A percentile compares a stretch with the other conserved stretches of the same genome.
Conservation (phyloP, 495 filamentous ascomycete species). For the Xylaria intraflava region DNA sequence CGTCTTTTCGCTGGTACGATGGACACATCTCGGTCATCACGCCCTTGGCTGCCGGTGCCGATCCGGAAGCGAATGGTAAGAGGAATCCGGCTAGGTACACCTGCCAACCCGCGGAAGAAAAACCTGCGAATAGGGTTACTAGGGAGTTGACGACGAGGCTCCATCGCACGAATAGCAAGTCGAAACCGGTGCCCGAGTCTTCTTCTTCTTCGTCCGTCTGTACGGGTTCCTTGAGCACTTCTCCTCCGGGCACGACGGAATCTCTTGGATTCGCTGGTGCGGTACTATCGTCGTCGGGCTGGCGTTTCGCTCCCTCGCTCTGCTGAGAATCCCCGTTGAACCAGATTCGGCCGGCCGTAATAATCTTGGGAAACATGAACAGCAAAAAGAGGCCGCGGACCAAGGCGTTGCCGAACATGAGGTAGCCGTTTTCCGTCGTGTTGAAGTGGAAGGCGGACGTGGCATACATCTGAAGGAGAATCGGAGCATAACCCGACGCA, state of each 20-base stretch:
- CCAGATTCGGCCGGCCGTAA: constrained; percentile 42
- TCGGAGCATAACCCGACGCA: constrained; percentile 48
- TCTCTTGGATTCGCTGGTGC: constrained; percentile 30
- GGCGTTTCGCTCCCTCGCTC: background rate
- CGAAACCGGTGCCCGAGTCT: constrained; percentile 37
- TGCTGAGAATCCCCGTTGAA: constrained; percentile 17
- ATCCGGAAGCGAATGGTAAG: constrained; percentile 50
- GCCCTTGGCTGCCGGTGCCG: constrained; percentile 51
- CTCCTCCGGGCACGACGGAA: constrained; percentile 34
- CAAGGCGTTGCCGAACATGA: constrained; percentile 47
- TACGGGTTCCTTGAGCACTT: constrained; percentile 40
- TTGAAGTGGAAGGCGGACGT: constrained; percentile 49
- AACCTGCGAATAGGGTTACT: constrained; percentile 44
- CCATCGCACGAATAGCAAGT: constrained; percentile 48
- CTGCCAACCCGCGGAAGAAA: constrained; percentile 47
- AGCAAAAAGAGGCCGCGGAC: constrained; percentile 50
- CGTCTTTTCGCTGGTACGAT: constrained; percentile 41
- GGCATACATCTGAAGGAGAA: constrained; percentile 47
- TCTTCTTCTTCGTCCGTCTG: constrained; percentile 20
- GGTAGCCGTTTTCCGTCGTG: constrained; percentile 46
- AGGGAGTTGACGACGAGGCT: constrained; percentile 47
- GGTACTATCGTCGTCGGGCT: constrained; percentile 7
- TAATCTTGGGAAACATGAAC: constrained; percentile 49
- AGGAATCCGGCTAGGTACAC: constrained; percentile 44
- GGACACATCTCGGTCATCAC: constrained; percentile 52